These are phyloP conservation scores for Samsoniella hepiali DNA, from an alignment of 2,329 filamentous ascomycete genomes.

Conservation along the genomic window DNA sequence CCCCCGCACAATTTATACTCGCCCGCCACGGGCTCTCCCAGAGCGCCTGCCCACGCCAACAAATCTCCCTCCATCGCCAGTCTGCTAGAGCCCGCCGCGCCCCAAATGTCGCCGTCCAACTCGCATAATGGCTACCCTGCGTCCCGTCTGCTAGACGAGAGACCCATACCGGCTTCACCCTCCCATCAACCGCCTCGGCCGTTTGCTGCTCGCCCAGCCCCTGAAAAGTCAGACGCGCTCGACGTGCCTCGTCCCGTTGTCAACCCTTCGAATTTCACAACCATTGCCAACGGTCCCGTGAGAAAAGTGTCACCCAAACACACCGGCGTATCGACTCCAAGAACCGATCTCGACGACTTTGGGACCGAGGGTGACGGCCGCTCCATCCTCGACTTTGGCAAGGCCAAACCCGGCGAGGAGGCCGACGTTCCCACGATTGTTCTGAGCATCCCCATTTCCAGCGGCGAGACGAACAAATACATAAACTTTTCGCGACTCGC, in stretches of 20 bases:
- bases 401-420: conserved; percentile 57
- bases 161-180: conserved; percentile 43
- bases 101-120: conserved; percentile 28
- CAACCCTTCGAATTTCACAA: conserved; percentile 40
- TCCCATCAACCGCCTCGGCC: conserved; percentile 36
- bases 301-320: conserved; percentile 49
- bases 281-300: conserved; percentile 39
- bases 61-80: conserved; percentile 85
- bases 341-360: conserved; percentile 49
- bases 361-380: conserved; percentile 43
- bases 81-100: conserved; percentile 63
- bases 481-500: conserved; percentile 94
- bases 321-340: conserved; percentile 44
- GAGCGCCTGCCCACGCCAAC: conserved; percentile 35
- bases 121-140: conserved; percentile 24
- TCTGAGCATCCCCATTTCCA: conserved; percentile 72
- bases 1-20: conserved; percentile 47
- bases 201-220: conserved; percentile 26
- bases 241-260: conserved; percentile 32
- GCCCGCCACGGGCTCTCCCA: conserved; percentile 49
- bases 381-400: conserved; percentile 61
- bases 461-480: conserved; percentile 78
- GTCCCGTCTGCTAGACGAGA: conserved; percentile 34
- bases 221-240: conserved; percentile 39
- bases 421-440: conserved; percentile 71